A percentile compares a stretch with the other conserved stretches of the same genome.
phyloP scores from a whole-genome alignment of 1,284 basidiomycete species.

The Ceratobasidium papillatum region DNA sequence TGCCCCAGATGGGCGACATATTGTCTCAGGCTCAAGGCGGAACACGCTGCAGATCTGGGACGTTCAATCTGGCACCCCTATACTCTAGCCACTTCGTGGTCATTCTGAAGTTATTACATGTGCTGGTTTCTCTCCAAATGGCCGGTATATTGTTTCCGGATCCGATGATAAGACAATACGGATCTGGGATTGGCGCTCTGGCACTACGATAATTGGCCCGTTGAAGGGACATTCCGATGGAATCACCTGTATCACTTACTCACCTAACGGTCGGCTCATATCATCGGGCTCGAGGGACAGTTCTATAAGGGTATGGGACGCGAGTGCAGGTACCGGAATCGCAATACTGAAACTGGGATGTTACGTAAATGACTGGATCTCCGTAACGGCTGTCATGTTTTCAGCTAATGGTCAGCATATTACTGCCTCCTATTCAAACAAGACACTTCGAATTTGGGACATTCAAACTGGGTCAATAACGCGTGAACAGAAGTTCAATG shows the following conservation, averaged over 20 bases:
- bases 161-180: conserved; percentile 3
- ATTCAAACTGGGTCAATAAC: conserved; percentile 74
- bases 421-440: too few relatives aligned
- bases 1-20: not conserved
- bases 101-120: too few relatives aligned
- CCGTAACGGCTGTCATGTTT: too few relatives aligned
- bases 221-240: conserved; percentile 83
- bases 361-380: too few relatives aligned
- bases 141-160: too few relatives aligned
- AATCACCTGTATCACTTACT: conserved; percentile 90
- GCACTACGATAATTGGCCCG: not conserved
- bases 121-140: too few relatives aligned
- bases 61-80: not conserved
- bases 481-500: too few relatives aligned
- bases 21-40: not conserved
- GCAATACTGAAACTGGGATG: too few relatives aligned
- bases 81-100: not conserved
- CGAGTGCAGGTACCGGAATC: too few relatives aligned
- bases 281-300: conserved; percentile 93
- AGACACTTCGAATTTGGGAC: conserved; percentile 88
- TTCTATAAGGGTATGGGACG: too few relatives aligned
- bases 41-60: conserved; percentile 30
- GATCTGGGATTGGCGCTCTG: conserved; percentile 10
- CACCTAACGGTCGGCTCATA: conserved; percentile 78
- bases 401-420: too few relatives aligned